Base-by-base conservation (phyloP, 805 yeast genomes). In the Maudiozyma turicensis region DNA sequence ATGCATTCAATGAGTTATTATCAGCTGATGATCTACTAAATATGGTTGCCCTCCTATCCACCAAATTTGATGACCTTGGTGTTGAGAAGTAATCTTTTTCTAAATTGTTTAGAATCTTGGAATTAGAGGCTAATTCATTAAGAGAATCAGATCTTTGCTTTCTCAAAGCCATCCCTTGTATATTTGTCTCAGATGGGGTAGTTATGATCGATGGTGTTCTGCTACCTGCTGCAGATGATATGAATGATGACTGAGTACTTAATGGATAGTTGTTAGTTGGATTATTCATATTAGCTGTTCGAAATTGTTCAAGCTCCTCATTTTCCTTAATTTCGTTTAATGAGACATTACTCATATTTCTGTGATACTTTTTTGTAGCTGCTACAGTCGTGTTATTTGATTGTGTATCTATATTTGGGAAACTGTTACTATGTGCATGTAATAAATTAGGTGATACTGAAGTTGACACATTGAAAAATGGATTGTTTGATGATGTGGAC, bases 281-380 rank as follows among this genome's bases (percentile, higher is more conserved):
- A 9, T 14, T 5, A 14, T 40, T 39, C 30, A 39, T 30, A 28
- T 11, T 40, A 9, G 45, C 48, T 9, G 40, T 47, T 37, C 49
- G 48, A 44, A 53, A 54, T 45, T 59, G 58, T 32, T 50, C 54
- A 1, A 59, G 52, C 48, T 57, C 61, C 43, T 58, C 65, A 50
- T 69, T 67, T 52, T 68, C 72, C 15, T 59, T 57, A 14, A 68
- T 70, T 41, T 65, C 64, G 46, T 60, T 61, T 32, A 68, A 52
- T 1, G 72, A 67, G 1, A 54, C 51, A 43, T 58, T 64, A 48
- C 62, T 65, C 38, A 51, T 29, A 44, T 54, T 57, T 30, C 51
- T 55, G 20, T 38, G 44, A 40, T 40, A 35, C 15, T 41, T 44
- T 6, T 33, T 31, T 13, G 5, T n/a, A 9, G 31, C 7, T 40